Conservation (phyloP, 495 filamentous ascomycete genomes). For the Penicillium soppii region DNA sequence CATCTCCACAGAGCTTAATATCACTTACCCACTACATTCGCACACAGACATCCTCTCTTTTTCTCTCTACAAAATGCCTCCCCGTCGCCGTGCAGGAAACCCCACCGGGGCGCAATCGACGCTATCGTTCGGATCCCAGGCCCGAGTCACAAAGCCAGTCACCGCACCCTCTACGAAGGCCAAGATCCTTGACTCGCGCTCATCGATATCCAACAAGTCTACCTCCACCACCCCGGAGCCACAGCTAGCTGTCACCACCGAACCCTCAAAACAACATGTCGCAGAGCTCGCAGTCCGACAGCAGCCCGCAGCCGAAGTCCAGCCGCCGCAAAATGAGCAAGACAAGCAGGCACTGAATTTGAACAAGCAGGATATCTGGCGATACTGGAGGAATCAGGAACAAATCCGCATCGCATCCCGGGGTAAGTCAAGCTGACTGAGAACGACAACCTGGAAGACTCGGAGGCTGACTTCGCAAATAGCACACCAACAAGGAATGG, state of each 20-base stretch:
- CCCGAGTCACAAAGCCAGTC: slow-evolving; percentile 71
- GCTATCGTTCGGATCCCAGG: slow-evolving; percentile 68
- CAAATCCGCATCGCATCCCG: slow-evolving; percentile 52
- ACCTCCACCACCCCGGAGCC: slow-evolving; percentile 27
- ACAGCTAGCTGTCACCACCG: slow-evolving; percentile 14
- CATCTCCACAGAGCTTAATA: not conserved
- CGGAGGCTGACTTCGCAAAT: slow-evolving; percentile 13
- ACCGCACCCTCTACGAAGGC: slow-evolving; percentile 50
- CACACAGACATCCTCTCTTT: too few species aligned
- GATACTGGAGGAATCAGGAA: slow-evolving; percentile 74
- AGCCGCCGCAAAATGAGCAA: slow-evolving; percentile 47
- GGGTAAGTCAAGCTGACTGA: slow-evolving; percentile 25
- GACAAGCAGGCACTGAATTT: slow-evolving; percentile 59
- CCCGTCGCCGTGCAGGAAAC: slow-evolving; percentile 59
- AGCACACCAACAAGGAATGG: slow-evolving; percentile 73
- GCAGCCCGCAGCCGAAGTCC: slow-evolving; percentile 38
- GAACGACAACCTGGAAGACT: not conserved
- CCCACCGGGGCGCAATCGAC: slow-evolving; percentile 61
- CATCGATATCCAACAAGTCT: slow-evolving; percentile 35
- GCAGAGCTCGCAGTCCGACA: slow-evolving; percentile 49
- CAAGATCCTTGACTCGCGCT: slow-evolving; percentile 38
- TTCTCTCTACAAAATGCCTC: slow-evolving; percentile 68
- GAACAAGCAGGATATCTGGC: slow-evolving; percentile 60
- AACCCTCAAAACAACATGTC: slow-evolving; percentile 38
- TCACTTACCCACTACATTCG: not conserved